Conservation (phyloP, 2,329 filamentous ascomycete species). For the Hortaea werneckii region DNA sequence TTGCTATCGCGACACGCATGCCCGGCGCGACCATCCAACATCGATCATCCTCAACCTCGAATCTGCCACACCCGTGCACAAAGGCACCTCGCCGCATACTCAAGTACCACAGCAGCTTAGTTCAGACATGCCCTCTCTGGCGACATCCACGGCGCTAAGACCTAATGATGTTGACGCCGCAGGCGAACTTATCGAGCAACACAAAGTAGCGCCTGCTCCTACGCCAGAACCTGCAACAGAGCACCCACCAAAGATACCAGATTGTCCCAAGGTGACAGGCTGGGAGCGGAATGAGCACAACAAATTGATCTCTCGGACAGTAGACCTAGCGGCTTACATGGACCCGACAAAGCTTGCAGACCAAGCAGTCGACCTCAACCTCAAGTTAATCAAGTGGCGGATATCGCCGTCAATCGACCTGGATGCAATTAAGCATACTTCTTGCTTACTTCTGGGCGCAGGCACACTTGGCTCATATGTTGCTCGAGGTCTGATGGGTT, state of each 20-base stretch:
- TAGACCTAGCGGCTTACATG: conserved; percentile 86
- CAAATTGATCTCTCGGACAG: conserved; percentile 67
- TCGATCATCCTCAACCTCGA: conserved; percentile 66
- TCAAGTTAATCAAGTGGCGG: conserved; percentile 98
- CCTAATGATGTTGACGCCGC: conserved; percentile 22
- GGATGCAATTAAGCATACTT: conserved; percentile 79
- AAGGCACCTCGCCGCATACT: conserved; percentile 9
- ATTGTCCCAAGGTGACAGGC: conserved; percentile 71
- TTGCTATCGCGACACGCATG: conserved; percentile 78
- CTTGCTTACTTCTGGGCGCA: conserved; percentile 80
- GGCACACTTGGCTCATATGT: conserved; percentile 93
- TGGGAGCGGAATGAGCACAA: conserved; percentile 80
- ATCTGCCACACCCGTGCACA: conserved; percentile 37
- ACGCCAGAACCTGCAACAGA: conserved; percentile 7
- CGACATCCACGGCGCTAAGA: conserved; percentile 16
- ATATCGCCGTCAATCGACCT: conserved; percentile 82
- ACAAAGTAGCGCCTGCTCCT: conserved; percentile 7
- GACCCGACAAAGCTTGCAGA: conserved; percentile 80
- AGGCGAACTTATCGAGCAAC: conserved; percentile 20
- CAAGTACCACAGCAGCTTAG: conserved; percentile 10
- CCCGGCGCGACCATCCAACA: conserved; percentile 65
- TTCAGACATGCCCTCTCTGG: conserved; percentile 15
- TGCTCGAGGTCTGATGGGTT: conserved; percentile 81
- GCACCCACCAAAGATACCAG: conserved; percentile 14
- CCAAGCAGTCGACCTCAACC: conserved; percentile 87